Conservation (phyloP, 345 rosid species). For the Salix suchowensis region DNA sequence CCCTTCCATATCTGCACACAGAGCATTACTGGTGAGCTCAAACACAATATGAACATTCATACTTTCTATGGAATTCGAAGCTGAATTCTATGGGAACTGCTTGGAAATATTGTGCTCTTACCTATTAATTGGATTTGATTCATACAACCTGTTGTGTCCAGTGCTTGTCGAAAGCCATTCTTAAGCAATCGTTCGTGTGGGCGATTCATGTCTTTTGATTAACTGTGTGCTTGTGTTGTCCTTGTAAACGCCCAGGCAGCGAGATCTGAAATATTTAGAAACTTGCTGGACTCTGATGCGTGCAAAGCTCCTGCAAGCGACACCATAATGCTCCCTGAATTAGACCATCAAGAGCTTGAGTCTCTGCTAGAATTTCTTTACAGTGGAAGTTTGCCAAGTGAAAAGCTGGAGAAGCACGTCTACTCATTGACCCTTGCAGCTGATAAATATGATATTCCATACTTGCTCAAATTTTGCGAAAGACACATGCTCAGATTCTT, state of each 20-base stretch:
- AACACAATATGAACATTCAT: too few species aligned
- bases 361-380: constrained; percentile 77
- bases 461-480: constrained; percentile 58
- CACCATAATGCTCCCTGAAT: constrained; percentile 49
- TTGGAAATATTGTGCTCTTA: too few species aligned
- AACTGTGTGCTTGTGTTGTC: too few species aligned
- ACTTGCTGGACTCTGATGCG: constrained; percentile 57
- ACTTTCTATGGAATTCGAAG: too few species aligned
- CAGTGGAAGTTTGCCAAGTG: constrained; percentile 46
- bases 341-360: constrained; percentile 60
- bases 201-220: too few species aligned
- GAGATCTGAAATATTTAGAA: constrained; percentile 75
- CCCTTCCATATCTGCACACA: constrained; percentile 57
- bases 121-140: too few species aligned
- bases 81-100: too few species aligned
- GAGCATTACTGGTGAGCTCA: constrained; percentile 51
- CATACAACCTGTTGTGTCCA: too few species aligned
- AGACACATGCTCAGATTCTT: constrained; percentile 46
- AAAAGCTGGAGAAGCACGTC: constrained; percentile 52
- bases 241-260: constrained; percentile 44
- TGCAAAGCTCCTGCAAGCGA: constrained; percentile 60
- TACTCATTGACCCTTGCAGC: constrained; percentile 56
- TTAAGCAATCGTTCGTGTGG: too few species aligned
- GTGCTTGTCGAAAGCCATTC: too few species aligned
- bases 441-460: constrained; percentile 67